Evolutionary conservation across 225 moss, liverwort and hornwort species (phyloP).

Genomic region (Physcomitrium patens): DNA sequence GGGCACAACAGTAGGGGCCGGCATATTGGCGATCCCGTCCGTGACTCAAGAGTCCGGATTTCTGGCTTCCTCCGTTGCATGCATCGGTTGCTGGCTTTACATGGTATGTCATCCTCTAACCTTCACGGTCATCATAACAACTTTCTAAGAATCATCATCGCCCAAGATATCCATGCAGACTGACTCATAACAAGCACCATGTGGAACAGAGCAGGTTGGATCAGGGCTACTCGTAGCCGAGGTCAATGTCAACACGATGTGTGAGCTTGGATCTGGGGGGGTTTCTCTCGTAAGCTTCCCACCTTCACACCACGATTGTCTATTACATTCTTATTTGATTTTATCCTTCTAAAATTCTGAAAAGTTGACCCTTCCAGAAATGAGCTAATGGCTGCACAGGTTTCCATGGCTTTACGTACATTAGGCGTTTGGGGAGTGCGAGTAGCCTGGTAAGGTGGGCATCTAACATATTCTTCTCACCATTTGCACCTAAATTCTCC

Average conservation of each 20-base stretch:
- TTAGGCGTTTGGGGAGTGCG: constrained; percentile 80
- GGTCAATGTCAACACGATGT: constrained; percentile 98
- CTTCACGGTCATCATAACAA: not conserved
- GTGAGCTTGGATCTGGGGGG: constrained; percentile 92
- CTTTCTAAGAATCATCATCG: not conserved
- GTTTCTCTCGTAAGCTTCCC: constrained; percentile 78
- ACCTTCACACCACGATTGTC: not conserved
- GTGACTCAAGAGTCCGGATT: constrained; percentile 98
- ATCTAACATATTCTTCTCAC: constrained; percentile 12
- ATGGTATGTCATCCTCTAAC: constrained; percentile 63
- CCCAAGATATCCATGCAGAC: constrained; percentile 1
- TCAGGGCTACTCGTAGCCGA: constrained; percentile 91
- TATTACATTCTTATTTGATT: not conserved
- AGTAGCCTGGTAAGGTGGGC: constrained; percentile 88
- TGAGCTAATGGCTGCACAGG: constrained; percentile 45
- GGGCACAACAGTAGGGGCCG: constrained; percentile 95
- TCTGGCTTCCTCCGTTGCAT: constrained; percentile 80
- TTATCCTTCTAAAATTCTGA: no score
- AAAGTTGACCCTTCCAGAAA: not conserved
- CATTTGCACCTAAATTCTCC: not conserved
- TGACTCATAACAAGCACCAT: constrained; percentile 28
- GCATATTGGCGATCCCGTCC: constrained; percentile 96
- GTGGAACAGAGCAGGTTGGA: constrained; percentile 77
- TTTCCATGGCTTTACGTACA: constrained; percentile 94
- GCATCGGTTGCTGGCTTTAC: constrained; percentile 83